These are phyloP conservation scores for Yarrowia sp. DNA, from an alignment of 805 yeast genomes.

Conservation along the genomic window DNA sequence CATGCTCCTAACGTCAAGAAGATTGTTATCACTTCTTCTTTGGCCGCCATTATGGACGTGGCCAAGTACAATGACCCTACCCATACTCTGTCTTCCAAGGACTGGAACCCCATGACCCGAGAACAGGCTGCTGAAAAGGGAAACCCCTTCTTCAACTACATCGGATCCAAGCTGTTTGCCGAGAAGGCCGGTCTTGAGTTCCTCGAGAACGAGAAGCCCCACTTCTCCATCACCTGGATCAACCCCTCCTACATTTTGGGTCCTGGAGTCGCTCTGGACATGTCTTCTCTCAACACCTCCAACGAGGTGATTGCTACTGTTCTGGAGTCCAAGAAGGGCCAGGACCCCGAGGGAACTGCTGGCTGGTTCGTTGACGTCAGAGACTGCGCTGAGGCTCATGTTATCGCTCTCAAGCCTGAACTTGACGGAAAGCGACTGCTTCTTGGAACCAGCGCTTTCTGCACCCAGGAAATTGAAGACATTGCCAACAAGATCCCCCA, in stretches of 20 bases:
- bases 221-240: slow-evolving; percentile 34
- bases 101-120: slow-evolving; percentile 41
- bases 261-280: slow-evolving; percentile 36
- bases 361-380: slow-evolving; percentile 48
- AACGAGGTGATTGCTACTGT: slow-evolving; percentile 22
- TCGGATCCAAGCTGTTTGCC: slow-evolving; percentile 52
- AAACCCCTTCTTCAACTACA: slow-evolving; percentile 26
- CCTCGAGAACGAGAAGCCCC: slow-evolving; percentile 31
- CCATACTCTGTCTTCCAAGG: slow-evolving; percentile 35
- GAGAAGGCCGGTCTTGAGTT: slow-evolving; percentile 59
- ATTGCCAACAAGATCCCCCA: slow-evolving; percentile 26
- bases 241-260: slow-evolving; percentile 38
- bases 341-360: slow-evolving; percentile 27
- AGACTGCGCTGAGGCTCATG: slow-evolving; percentile 59
- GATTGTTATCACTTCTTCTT: slow-evolving; percentile 50
- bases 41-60: slow-evolving; percentile 45
- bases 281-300: slow-evolving; percentile 39
- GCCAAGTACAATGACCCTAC: slow-evolving; percentile 27
- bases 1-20: slow-evolving; percentile 38
- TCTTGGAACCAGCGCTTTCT: slow-evolving; percentile 28
- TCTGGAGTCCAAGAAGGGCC: not conserved
- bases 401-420: slow-evolving; percentile 43
- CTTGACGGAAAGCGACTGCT: slow-evolving; percentile 32
- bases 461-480: slow-evolving; percentile 28
- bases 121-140: slow-evolving; percentile 30